These are phyloP conservation scores for Kregervanrija fluxuum DNA, from an alignment of 805 yeast species.

Conservation along the genomic window DNA sequence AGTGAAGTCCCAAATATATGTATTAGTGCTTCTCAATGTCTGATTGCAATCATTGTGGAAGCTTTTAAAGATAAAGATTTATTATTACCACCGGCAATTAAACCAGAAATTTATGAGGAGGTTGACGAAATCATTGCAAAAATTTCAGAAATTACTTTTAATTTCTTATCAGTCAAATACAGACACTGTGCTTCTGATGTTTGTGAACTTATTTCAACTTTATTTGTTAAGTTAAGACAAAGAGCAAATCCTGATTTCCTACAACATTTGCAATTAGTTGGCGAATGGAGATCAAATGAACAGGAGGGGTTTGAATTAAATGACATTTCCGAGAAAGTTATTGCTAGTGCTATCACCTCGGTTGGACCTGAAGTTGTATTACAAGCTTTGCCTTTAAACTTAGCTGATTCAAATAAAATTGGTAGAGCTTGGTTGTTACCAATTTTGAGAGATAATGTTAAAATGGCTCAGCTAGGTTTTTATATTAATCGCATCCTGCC, in stretches of 20 bases:
- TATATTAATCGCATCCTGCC: conserved; percentile 65
- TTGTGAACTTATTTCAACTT: conserved; percentile 56
- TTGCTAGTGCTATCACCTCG: conserved; percentile 69
- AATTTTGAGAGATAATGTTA: conserved; percentile 76
- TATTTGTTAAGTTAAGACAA: conserved; percentile 55
- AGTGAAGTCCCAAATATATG: conserved; percentile 60
- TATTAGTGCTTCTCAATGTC: conserved; percentile 77
- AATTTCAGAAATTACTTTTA: conserved; percentile 44
- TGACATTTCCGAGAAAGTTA: conserved; percentile 70
- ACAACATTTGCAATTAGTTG: conserved; percentile 61
- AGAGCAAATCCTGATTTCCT: conserved; percentile 68
- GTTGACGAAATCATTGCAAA: conserved; percentile 47
- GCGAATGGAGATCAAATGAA: conserved; percentile 81
- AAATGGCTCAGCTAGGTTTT: conserved; percentile 59
- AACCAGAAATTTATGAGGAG: conserved; percentile 44
- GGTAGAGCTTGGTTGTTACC: conserved; percentile 98
- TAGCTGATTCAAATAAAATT: conserved; percentile 50
- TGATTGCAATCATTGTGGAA: conserved; percentile 69
- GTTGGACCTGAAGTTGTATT: conserved; percentile 86
- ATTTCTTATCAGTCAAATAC: conserved; percentile 63
- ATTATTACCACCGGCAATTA: conserved; percentile 42
- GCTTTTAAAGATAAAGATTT: conserved; percentile 56
- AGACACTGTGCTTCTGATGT: conserved; percentile 71
- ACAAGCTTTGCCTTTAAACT: conserved; percentile 68
- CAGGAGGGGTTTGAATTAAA: conserved; percentile 58